phyloP scores from a whole-genome alignment of 2,329 filamentous ascomycete genomes.

The Fusarium multiceps region DNA sequence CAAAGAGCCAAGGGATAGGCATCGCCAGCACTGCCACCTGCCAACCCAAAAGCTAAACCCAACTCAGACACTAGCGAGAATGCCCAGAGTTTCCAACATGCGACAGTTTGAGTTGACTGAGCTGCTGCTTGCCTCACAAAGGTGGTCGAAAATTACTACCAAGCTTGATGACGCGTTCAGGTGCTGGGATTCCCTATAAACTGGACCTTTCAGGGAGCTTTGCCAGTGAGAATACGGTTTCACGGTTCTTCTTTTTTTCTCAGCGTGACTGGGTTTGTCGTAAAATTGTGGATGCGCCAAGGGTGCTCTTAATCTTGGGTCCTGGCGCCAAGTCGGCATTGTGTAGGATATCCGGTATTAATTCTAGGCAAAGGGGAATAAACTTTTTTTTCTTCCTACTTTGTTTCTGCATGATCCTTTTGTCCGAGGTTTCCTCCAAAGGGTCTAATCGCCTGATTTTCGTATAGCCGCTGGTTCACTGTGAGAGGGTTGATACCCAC shows the following conservation, averaged over 20 bases:
- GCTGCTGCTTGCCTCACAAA: background rate
- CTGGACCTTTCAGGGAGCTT: background rate
- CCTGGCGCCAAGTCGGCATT: constrained; percentile 21
- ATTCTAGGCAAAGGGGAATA: constrained; percentile 12
- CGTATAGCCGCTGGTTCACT: background rate
- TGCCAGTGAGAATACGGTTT: background rate
- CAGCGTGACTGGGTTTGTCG: constrained; percentile 21
- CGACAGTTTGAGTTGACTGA: background rate
- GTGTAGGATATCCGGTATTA: constrained; percentile 18
- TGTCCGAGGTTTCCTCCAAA: background rate
- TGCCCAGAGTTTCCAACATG: background rate
- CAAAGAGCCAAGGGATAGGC: constrained; percentile 5
- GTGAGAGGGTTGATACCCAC: background rate
- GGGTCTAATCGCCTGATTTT: background rate
- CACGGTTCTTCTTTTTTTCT: background rate
- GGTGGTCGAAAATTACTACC: background rate
- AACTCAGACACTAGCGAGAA: background rate
- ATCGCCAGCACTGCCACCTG: constrained; percentile 25
- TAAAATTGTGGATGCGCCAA: constrained; percentile 27
- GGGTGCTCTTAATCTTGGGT: background rate
- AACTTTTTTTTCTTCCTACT: background rate
- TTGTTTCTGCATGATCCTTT: background rate
- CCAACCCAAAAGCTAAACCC: constrained; percentile 9
- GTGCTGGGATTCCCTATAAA: background rate
- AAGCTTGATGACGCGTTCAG: constrained; percentile 1